phyloP scores from a whole-genome alignment of 108 stramenopile species.

The Conticribra guillardii region DNA sequence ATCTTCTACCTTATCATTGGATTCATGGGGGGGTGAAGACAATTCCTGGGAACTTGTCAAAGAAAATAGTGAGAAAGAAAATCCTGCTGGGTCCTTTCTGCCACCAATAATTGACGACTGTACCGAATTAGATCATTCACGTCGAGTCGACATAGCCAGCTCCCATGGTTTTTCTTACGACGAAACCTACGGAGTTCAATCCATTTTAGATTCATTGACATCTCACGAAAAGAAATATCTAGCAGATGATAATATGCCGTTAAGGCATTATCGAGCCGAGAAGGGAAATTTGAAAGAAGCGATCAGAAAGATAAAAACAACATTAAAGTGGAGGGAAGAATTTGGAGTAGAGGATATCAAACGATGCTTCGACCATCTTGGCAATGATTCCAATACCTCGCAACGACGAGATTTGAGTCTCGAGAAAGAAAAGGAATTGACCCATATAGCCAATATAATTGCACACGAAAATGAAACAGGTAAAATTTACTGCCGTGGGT shows the following conservation, averaged over 20 bases:
- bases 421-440: slow-evolving; percentile 31
- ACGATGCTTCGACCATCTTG: slow-evolving; percentile 41
- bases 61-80: too few relatives aligned
- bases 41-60: too few relatives aligned
- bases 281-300: slow-evolving; percentile 73
- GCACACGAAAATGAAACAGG: slow-evolving; percentile 75
- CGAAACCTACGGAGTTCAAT: slow-evolving; percentile 52
- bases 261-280: slow-evolving; percentile 84
- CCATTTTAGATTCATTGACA: slow-evolving; percentile 54
- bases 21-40: not conserved
- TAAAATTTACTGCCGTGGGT: slow-evolving; percentile 88
- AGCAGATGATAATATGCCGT: slow-evolving; percentile 73
- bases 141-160: slow-evolving; percentile 18
- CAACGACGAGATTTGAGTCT: slow-evolving; percentile 1
- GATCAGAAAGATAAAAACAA: slow-evolving; percentile 63
- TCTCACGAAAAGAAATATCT: slow-evolving; percentile 55
- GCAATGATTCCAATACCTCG: not conserved
- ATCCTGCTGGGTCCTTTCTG: not conserved
- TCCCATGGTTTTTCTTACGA: slow-evolving; percentile 29
- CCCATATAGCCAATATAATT: slow-evolving; percentile 47
- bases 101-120: slow-evolving; percentile 38
- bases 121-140: slow-evolving; percentile 18
- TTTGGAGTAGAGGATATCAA: slow-evolving; percentile 71
- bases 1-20: not conserved
- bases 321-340: slow-evolving; percentile 84